These are phyloP conservation scores for Arabis alpina DNA, from an alignment of 345 rosid genomes.

Conservation along the genomic window DNA sequence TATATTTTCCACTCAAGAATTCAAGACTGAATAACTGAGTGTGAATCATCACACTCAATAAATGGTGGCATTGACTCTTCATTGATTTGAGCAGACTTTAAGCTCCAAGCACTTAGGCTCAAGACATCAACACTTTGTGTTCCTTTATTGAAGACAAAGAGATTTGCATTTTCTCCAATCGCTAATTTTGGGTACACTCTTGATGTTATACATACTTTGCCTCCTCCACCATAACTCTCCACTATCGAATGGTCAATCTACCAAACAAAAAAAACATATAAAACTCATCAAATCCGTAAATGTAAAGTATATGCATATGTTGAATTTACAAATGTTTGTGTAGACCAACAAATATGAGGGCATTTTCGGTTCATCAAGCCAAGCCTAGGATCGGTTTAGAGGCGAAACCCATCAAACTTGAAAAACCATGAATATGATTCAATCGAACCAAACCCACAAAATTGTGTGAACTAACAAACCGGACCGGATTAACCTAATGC, in stretches of 20 bases:
- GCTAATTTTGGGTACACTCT: constrained; percentile 65
- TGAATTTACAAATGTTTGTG: neutral
- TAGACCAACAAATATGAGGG: neutral
- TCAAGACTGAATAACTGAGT: constrained; percentile 27
- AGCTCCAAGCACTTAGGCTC: constrained; percentile 47
- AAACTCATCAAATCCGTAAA: neutral
- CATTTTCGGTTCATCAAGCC: neutral
- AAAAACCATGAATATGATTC: too few species aligned
- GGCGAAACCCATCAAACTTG: too few species aligned
- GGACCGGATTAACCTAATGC: too few species aligned
- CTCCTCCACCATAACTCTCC: constrained; percentile 63
- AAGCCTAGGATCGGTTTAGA: neutral
- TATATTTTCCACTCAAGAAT: constrained; percentile 7
- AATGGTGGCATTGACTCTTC: constrained; percentile 8
- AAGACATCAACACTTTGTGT: constrained; percentile 41
- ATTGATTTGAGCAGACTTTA: constrained; percentile 48
- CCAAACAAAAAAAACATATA: neutral
- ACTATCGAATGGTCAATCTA: constrained; percentile 64
- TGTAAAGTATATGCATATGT: neutral
- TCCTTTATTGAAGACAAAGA: constrained; percentile 51
- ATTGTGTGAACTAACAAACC: too few species aligned
- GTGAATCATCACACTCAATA: constrained; percentile 11
- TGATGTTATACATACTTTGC: constrained; percentile 57
- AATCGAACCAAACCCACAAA: neutral
- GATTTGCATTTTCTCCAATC: constrained; percentile 35